phyloP scores from a whole-genome alignment of 495 filamentous ascomycete species.

The Parmelia sp. region DNA sequence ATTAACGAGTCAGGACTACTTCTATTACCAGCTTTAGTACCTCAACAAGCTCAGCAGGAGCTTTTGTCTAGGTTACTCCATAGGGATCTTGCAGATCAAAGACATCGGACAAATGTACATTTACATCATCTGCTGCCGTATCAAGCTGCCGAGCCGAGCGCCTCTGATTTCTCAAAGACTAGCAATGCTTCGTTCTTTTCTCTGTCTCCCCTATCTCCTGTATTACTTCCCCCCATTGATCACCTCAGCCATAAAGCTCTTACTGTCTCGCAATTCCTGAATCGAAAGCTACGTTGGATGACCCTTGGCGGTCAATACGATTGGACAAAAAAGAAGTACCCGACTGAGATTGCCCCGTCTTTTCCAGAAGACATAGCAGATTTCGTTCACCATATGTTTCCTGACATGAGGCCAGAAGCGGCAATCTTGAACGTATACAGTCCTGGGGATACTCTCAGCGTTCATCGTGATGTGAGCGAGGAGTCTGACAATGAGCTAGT shows the following conservation, averaged over 20 bases:
- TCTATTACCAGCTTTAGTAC: conserved; percentile 66
- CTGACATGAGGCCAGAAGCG: conserved; percentile 67
- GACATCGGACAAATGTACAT: conserved; percentile 81
- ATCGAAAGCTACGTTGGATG: conserved; percentile 81
- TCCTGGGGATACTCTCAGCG: conserved; percentile 76
- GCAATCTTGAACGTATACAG: conserved; percentile 90
- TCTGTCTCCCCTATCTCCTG: conserved; percentile 30
- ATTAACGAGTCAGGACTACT: conserved; percentile 52
- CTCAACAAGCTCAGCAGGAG: conserved; percentile 56
- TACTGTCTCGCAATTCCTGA: conserved; percentile 55
- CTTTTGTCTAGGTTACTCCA: conserved; percentile 68
- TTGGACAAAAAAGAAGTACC: conserved; percentile 82
- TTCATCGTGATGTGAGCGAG: conserved; percentile 89
- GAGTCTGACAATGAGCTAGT: conserved; percentile 65
- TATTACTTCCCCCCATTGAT: conserved; percentile 54
- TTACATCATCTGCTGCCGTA: conserved; percentile 75
- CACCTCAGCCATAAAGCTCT: conserved; percentile 62
- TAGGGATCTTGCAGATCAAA: conserved; percentile 66
- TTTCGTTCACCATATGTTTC: conserved; percentile 60
- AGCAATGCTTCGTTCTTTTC: conserved; percentile 44
- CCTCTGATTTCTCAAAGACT: conserved; percentile 9
- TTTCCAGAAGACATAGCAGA: conserved; percentile 68
- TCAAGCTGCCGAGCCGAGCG: conserved; percentile 29
- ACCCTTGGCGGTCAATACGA: conserved; percentile 93
- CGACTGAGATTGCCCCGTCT: conserved; percentile 51